Conservation (phyloP, 441 rosid genomes). For the Eutrema salsugineum region DNA sequence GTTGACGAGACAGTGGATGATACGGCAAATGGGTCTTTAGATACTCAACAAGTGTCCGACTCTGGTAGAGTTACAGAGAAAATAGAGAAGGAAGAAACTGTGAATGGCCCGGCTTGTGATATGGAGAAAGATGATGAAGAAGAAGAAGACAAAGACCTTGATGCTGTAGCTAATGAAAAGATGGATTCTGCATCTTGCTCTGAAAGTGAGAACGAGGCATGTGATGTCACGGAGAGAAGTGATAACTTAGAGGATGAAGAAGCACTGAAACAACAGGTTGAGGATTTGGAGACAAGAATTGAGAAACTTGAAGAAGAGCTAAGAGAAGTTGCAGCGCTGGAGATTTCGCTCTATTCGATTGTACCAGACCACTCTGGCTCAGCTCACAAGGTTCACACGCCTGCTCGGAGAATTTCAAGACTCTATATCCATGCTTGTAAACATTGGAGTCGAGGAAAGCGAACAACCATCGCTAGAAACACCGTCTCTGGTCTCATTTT, state of each 20-base stretch:
- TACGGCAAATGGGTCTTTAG: not conserved
- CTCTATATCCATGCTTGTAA: conserved; percentile 77
- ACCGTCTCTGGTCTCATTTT: conserved; percentile 70
- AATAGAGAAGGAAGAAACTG: not conserved
- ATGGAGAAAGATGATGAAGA: not conserved
- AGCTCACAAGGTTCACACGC: conserved; percentile 81
- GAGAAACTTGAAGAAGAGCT: conserved; percentile 87
- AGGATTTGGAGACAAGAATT: conserved; percentile 64
- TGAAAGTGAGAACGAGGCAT: conserved; percentile 49
- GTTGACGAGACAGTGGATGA: not conserved
- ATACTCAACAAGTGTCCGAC: not conserved
- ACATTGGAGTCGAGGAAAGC: conserved; percentile 60
- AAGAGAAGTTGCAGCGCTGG: conserved; percentile 89
- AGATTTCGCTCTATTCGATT: conserved; percentile 77
- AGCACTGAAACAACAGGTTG: conserved; percentile 43
- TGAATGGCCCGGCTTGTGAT: not conserved
- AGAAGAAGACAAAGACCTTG: not conserved
- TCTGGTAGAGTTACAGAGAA: not conserved
- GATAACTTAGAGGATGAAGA: conserved; percentile 31
- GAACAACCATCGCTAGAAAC: conserved; percentile 65
- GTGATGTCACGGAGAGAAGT: conserved; percentile 41
- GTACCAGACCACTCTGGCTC: conserved; percentile 87
- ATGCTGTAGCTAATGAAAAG: not conserved
- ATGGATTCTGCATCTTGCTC: not conserved
- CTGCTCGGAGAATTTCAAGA: conserved; percentile 81